phyloP scores from a whole-genome alignment of 192 early-diverging fungal species.

The Entomortierella lignicola region DNA sequence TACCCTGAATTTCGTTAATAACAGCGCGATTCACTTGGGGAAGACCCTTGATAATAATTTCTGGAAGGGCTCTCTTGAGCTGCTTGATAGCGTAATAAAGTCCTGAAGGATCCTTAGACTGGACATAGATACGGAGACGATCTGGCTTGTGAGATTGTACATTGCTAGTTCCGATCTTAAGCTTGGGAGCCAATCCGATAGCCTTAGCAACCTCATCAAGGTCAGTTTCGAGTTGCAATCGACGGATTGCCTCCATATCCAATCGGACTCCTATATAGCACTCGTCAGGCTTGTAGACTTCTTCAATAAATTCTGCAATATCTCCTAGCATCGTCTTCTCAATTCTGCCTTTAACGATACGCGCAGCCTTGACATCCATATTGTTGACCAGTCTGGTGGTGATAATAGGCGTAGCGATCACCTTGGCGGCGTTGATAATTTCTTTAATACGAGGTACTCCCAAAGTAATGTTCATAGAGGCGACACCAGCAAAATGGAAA shows the following conservation, averaged over 20 bases:
- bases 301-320: constrained; percentile 94
- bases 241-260: constrained; percentile 84
- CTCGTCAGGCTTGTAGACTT: constrained; percentile 81
- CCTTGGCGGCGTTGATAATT: constrained; percentile 99
- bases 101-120: constrained; percentile 67
- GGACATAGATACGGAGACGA: constrained; percentile 75
- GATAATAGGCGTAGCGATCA: constrained; percentile 95
- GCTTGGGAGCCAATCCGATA: constrained; percentile 83
- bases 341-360: constrained; percentile 97
- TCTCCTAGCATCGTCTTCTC: constrained; percentile 93
- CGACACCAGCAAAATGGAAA: constrained; percentile 99
- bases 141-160: constrained; percentile 70
- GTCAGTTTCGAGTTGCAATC: constrained; percentile 91
- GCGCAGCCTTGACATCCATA: constrained; percentile 76
- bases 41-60: constrained; percentile 90
- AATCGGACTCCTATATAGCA: constrained; percentile 85
- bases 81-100: constrained; percentile 81
- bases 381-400: constrained; percentile 77
- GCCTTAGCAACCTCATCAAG: constrained; percentile 81
- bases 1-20: constrained; percentile 75
- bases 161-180: constrained; percentile 85
- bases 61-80: constrained; percentile 86
- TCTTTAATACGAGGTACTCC: constrained; percentile 99
- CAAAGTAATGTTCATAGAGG: constrained; percentile 98
- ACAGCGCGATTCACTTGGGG: constrained; percentile 87